phyloP scores from a whole-genome alignment of 202 grass and related monocot genomes.

The Zoysia matrella region DNA sequence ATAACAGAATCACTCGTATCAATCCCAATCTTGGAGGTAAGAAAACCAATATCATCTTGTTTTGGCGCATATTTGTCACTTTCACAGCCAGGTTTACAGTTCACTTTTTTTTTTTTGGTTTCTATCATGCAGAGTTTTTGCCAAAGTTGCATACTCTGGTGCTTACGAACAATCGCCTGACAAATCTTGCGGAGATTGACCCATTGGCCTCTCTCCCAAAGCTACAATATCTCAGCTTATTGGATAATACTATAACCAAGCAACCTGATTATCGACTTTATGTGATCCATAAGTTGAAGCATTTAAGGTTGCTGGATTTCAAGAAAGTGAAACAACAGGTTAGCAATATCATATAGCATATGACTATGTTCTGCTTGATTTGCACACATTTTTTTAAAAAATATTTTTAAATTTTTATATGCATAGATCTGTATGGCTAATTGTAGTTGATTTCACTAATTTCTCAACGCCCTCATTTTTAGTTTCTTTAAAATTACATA shows the following conservation, averaged over 20 bases:
- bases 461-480: background rate
- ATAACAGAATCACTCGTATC: conserved; percentile 98
- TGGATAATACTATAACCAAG: conserved; percentile 97
- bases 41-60: conserved; percentile 6
- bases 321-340: conserved; percentile 99
- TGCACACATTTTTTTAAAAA: conserved; percentile 17
- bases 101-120: conserved; percentile 1
- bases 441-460: conserved; percentile 6
- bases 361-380: background rate
- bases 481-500: background rate
- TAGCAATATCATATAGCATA: conserved; percentile 33
- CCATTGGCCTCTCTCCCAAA: conserved; percentile 87
- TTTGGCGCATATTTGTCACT: background rate
- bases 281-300: conserved; percentile 95
- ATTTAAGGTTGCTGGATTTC: conserved; percentile 88
- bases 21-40: conserved; percentile 97
- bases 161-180: conserved; percentile 92
- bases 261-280: conserved; percentile 94
- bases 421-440: no score
- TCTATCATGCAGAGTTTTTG: conserved; percentile 74
- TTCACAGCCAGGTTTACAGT: background rate
- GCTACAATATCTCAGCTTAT: conserved; percentile 90
- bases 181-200: conserved; percentile 91
- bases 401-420: background rate
- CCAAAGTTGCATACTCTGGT: conserved; percentile 92